These are phyloP conservation scores for Pseudotsuga menziesii DNA, from an alignment of 75 land plant genomes.

Conservation along the genomic window DNA sequence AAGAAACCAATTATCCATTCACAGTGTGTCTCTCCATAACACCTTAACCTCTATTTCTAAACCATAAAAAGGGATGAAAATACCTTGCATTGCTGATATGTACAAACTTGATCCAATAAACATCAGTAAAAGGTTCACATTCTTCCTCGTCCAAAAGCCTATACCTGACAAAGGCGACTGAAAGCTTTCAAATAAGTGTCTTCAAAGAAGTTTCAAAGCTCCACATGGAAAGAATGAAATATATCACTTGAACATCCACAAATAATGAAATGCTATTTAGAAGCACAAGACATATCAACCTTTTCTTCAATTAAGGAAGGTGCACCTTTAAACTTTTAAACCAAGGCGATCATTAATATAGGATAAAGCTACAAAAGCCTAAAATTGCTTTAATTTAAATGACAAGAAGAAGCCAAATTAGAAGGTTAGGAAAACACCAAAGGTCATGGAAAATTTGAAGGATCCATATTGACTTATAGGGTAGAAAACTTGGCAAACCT, in stretches of 20 bases:
- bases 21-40: not conserved
- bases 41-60: not conserved
- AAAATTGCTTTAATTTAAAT: too few relatives aligned
- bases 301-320: too few relatives aligned
- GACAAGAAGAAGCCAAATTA: too few relatives aligned
- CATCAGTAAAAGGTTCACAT: constrained; percentile 87
- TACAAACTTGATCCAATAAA: constrained; percentile 83
- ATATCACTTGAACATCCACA: not conserved
- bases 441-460: too few relatives aligned
- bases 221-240: not conserved
- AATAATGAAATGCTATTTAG: not conserved
- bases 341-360: too few relatives aligned
- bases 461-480: too few relatives aligned
- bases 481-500: too few relatives aligned
- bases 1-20: constrained; percentile 1
- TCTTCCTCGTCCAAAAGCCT: constrained; percentile 97
- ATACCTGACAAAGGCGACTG: constrained; percentile 45
- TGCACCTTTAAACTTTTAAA: too few relatives aligned
- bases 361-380: too few relatives aligned
- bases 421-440: too few relatives aligned
- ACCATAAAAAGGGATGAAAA: constrained; percentile 2
- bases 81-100: constrained; percentile 82
- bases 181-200: not conserved
- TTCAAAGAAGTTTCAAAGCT: not conserved
- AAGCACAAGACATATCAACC: too few relatives aligned